Percentiles rank a stretch among this genome's conserved stretches.
Evolutionary conservation across 1,284 basidiomycete genomes (phyloP).

Genomic region (Ceratobasidium sp.): DNA sequence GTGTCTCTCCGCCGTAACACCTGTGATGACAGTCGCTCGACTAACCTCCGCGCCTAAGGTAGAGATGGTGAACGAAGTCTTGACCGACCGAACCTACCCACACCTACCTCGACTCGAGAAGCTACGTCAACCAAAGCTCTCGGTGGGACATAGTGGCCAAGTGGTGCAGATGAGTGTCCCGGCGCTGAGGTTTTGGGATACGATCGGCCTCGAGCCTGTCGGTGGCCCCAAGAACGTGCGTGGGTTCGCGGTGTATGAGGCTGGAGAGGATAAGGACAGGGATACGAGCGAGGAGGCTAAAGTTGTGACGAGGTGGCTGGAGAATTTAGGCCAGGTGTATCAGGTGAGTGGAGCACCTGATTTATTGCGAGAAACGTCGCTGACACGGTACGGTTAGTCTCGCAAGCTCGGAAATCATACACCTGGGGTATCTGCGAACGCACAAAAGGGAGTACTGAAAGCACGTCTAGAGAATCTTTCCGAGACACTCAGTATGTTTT

Average conservation of each 20-base stretch:
- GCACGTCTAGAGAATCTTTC: slow-evolving; percentile 74
- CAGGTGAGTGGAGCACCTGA: slow-evolving; percentile 62
- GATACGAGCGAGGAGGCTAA: slow-evolving; percentile 60
- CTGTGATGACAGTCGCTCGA: neutral
- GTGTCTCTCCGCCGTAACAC: neutral
- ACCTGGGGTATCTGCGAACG: slow-evolving; percentile 64
- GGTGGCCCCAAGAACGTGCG: slow-evolving; percentile 77
- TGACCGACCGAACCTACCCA: slow-evolving; percentile 44
- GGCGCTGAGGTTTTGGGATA: slow-evolving; percentile 84
- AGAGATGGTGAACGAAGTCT: slow-evolving; percentile 42
- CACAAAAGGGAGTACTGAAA: slow-evolving; percentile 69
- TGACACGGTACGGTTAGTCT: slow-evolving; percentile 59
- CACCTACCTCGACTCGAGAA: slow-evolving; percentile 27
- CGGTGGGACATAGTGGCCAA: slow-evolving; percentile 53
- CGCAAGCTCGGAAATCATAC: slow-evolving; percentile 71
- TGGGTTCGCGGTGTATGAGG: slow-evolving; percentile 77
- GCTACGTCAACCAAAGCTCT: slow-evolving; percentile 76
- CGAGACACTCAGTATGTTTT: slow-evolving; percentile 69
- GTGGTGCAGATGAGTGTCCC: slow-evolving; percentile 74
- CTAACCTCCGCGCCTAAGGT: slow-evolving; percentile 30
- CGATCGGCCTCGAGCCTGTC: slow-evolving; percentile 78
- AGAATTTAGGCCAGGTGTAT: slow-evolving; percentile 67
- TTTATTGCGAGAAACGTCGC: neutral
- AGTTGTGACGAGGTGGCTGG: slow-evolving; percentile 71
- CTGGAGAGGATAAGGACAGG: slow-evolving; percentile 57